Conservation (phyloP, 2,329 filamentous ascomycete species). For the Sporothrix euskadiensis region DNA sequence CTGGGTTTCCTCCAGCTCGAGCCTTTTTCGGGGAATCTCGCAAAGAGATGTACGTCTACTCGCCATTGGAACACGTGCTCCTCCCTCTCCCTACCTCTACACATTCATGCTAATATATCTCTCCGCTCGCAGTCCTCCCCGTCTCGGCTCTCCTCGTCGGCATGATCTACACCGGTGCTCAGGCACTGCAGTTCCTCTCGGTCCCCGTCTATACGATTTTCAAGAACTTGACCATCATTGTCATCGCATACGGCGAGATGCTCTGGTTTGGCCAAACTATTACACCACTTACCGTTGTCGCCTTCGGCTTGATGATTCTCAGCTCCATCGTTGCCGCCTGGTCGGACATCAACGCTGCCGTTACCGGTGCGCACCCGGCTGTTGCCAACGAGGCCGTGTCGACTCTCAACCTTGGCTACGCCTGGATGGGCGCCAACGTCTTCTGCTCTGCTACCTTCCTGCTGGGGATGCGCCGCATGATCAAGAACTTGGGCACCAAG, state of each 20-base stretch:
- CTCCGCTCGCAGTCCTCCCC: constrained; percentile 72
- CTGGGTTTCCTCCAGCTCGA: constrained; percentile 74
- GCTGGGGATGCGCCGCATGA: constrained; percentile 93
- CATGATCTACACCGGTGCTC: constrained; percentile 98
- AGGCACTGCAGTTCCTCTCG: constrained; percentile 92
- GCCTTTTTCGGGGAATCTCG: constrained; percentile 83
- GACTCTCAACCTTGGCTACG: constrained; percentile 89
- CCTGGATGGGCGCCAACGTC: constrained; percentile 98
- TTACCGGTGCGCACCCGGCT: constrained; percentile 58
- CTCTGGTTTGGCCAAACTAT: constrained; percentile 97
- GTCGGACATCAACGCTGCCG: constrained; percentile 89
- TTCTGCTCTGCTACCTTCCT: constrained; percentile 90
- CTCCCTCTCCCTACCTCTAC: not conserved
- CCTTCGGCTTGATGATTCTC: constrained; percentile 94
- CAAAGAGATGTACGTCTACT: constrained; percentile 75
- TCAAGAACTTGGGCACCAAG: constrained; percentile 99
- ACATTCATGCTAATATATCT: not conserved
- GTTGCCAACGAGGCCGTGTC: constrained; percentile 76
- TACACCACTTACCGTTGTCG: constrained; percentile 81
- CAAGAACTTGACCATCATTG: constrained; percentile 98
- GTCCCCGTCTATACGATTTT: constrained; percentile 99
- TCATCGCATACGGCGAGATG: constrained; percentile 97
- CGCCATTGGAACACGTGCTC: not conserved
- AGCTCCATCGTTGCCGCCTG: constrained; percentile 94
- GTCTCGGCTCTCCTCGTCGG: constrained; percentile 93